Base-by-base conservation (phyloP, 2,329 filamentous ascomycete species). In the Colletotrichum sp. region DNA sequence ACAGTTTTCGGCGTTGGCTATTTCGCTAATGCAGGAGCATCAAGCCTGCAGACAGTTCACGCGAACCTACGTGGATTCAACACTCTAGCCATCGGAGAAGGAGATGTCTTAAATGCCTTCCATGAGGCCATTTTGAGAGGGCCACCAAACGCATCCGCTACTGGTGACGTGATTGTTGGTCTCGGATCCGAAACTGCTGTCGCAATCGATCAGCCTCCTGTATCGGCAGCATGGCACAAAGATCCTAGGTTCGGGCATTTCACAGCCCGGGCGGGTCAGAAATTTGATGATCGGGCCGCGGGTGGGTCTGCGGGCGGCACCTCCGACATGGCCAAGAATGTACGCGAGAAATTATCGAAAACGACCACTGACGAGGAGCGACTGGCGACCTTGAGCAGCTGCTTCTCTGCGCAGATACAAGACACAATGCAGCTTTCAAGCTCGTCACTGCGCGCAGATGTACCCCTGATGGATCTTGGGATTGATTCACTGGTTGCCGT, bases 1-100 rank as follows among this genome's bases (percentile, higher is more conserved):
- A 68, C 78, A 7, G 78, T 90, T 1, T 68, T 84, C 0, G 89
- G 86, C 6, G 77, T 85, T 3, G 89, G 89, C 0, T 87, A 86
- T 75, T 80, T 88, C 24, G 77, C 77, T 30, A 64, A 71, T 24
- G 60, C 68, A 9, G 68, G 68, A 7, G 68, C 68, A 9, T 30
- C 39, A 7, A 55, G 16, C 28, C 32, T 71, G 9, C 59, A 65
- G 4, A 71, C 68, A 10, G 68, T 71, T 7, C 39, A 65, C 10
- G 39, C 68, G 16, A 71, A 64, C 30, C 28, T 71, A 14, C 18
- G 21, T 13, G 60, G 68, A 5, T 65, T 59, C 30, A 71, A 71
- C 32, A 71, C 68, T 2, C 16, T 71, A 30, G 60, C 68, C 3
- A 71, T 57, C 9, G 43, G 59, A 14, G 68, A 65, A 18, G 39